phyloP scores from a whole-genome alignment of 2,329 filamentous ascomycete genomes.

The Exophiala xenobiotica region DNA sequence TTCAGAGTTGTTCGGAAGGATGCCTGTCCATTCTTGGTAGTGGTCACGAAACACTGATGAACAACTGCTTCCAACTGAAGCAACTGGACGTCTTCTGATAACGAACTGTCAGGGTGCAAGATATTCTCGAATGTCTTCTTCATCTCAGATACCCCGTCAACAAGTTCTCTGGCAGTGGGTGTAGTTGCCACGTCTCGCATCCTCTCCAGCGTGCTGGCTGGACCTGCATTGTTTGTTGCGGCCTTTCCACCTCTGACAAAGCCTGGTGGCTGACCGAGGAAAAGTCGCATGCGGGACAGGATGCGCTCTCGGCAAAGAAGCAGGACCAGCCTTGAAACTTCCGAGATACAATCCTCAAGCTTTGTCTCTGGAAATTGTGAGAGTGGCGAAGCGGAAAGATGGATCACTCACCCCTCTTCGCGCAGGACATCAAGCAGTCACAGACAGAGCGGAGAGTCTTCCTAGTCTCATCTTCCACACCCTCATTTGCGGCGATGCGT shows the following conservation, averaged over 20 bases:
- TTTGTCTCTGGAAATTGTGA: constrained; percentile 7
- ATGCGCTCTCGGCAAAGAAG: constrained; percentile 9
- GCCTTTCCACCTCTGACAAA: background rate
- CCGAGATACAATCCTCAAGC: constrained; percentile 6
- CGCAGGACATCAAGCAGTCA: constrained; percentile 11
- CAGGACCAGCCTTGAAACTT: constrained; percentile 1
- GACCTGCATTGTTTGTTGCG: background rate
- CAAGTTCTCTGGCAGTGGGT: too few species aligned
- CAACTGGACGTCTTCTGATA: too few species aligned
- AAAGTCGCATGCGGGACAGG: constrained; percentile 4
- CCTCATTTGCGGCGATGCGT: constrained; percentile 19
- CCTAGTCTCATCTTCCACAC: constrained; percentile 2
- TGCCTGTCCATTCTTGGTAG: constrained; percentile 7
- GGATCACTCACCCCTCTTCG: constrained; percentile 2
- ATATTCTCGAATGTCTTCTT: too few species aligned
- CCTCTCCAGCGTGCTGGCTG: constrained; percentile 1
- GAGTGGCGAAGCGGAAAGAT: background rate
- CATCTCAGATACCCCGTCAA: too few species aligned
- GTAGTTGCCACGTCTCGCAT: too few species aligned
- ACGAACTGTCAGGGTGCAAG: too few species aligned
- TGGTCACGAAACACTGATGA: constrained; percentile 10
- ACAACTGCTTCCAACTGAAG: too few species aligned
- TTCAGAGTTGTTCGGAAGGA: constrained; percentile 8
- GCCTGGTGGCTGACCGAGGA: constrained; percentile 4
- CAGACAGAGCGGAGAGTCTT: constrained; percentile 3